Conservation (phyloP, 306 rosid genomes). For the Citrullus mucosospermus region DNA sequence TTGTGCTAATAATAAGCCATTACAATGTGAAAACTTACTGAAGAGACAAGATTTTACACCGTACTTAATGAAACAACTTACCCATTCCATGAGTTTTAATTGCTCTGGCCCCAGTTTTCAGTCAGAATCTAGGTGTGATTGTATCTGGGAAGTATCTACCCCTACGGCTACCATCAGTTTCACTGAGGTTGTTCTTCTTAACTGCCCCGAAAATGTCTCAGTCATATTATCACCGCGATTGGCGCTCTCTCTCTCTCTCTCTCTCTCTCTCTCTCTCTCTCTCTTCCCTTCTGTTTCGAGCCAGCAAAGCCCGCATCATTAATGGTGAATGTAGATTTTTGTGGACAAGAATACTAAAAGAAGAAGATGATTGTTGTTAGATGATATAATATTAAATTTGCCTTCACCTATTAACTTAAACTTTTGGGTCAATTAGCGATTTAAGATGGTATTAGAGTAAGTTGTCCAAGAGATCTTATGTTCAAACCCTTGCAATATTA, state of each 20-base stretch:
- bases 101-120: background rate
- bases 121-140: background rate
- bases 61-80: background rate
- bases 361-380: no score
- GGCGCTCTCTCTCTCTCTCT: background rate
- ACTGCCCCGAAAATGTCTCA: background rate
- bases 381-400: no score
- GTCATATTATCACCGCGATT: background rate
- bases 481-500: no score
- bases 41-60: background rate
- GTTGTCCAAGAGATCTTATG: no score
- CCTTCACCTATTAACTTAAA: no score
- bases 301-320: background rate
- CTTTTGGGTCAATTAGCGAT: no score
- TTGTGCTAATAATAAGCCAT: no score
- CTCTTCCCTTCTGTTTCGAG: background rate
- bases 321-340: slow-evolving; percentile 3
- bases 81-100: background rate
- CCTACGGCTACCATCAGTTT: background rate
- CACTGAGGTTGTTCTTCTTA: background rate
- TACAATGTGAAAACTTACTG: background rate
- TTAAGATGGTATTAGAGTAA: no score
- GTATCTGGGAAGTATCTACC: background rate
- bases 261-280: background rate
- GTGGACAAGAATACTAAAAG: background rate